Percentiles rank a stretch among this genome's conserved stretches.
phyloP scores from a whole-genome alignment of 2,329 filamentous ascomycete genomes.

The Aspergillus sp. region DNA sequence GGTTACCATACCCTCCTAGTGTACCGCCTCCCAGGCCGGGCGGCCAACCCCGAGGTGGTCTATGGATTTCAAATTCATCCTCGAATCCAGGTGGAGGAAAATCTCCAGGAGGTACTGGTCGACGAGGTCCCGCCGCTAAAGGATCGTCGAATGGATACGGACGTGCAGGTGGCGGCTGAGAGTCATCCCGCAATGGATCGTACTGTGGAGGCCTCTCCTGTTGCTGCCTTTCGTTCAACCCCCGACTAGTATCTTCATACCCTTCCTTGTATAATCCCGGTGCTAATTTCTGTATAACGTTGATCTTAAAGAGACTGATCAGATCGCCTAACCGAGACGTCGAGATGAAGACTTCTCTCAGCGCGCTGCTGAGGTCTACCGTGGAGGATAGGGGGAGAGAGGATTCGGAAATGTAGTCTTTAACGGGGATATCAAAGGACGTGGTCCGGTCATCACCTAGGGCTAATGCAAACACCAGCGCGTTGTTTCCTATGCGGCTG shows the following conservation, averaged over 20 bases:
- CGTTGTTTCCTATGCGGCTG: conserved; percentile 71
- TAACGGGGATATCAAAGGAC: conserved; percentile 63
- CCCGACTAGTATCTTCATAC: conserved; percentile 53
- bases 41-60: conserved; percentile 49
- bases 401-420: conserved; percentile 64
- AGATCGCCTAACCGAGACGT: conserved; percentile 61
- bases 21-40: conserved; percentile 34
- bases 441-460: conserved; percentile 73
- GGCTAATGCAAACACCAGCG: conserved; percentile 72
- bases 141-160: conserved; percentile 62
- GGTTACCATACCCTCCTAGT: conserved; percentile 43
- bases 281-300: conserved; percentile 75
- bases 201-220: conserved; percentile 32
- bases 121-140: conserved; percentile 51
- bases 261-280: conserved; percentile 70
- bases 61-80: conserved; percentile 78
- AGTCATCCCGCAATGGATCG: conserved; percentile 46
- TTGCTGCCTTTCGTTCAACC: conserved; percentile 32
- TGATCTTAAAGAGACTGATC: conserved; percentile 62
- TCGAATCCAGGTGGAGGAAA: conserved; percentile 87
- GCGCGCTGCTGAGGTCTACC: conserved; percentile 19
- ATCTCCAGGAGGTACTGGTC: conserved; percentile 60
- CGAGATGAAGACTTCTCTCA: conserved; percentile 64
- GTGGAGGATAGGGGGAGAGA: conserved; percentile 46
- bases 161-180: conserved; percentile 52